Percentiles rank a stretch among this genome's conserved stretches.
Evolutionary conservation across 805 yeast genomes (phyloP).

Genomic region (Saccharomyces paradoxus): DNA sequence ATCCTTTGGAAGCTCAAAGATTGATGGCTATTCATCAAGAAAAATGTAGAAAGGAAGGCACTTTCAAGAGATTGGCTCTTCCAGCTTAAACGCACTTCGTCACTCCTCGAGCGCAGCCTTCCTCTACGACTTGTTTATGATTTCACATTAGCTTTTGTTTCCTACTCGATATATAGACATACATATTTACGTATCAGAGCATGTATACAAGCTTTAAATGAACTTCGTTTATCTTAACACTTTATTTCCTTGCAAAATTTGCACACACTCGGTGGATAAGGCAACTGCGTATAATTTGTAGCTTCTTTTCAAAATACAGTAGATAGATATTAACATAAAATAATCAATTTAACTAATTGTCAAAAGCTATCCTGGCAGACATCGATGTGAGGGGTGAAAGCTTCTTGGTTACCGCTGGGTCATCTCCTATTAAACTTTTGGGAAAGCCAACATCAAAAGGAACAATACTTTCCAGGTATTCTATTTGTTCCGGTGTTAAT

Average conservation of each 20-base stretch:
- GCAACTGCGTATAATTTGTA: background rate
- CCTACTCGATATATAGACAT: background rate
- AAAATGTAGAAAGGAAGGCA: conserved; percentile 39
- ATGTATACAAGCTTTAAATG: background rate
- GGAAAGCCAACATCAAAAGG: conserved; percentile 17
- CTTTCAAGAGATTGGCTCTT: conserved; percentile 39
- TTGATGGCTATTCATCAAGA: conserved; percentile 40
- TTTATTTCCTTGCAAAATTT: too few relatives aligned
- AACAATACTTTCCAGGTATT: conserved; percentile 7
- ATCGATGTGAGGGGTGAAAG: conserved; percentile 1
- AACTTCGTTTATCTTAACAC: background rate
- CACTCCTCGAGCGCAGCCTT: background rate
- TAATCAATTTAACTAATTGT: background rate
- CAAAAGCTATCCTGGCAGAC: conserved; percentile 2
- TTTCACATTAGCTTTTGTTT: background rate
- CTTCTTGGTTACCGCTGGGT: conserved; percentile 5
- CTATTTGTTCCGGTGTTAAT: conserved; percentile 10
- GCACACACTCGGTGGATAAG: background rate
- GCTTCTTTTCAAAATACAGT: too few relatives aligned
- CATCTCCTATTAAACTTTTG: conserved; percentile 10
- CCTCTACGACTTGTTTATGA: background rate
- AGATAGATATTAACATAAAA: background rate
- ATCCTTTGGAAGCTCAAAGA: conserved; percentile 42
- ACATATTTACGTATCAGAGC: too few relatives aligned
- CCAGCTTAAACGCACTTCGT: conserved; percentile 8